A percentile compares a stretch with the other conserved stretches of the same genome.
Evolutionary conservation across 768 basidiomycete genomes (phyloP).

Genomic region (Lepiota subincarnata): DNA sequence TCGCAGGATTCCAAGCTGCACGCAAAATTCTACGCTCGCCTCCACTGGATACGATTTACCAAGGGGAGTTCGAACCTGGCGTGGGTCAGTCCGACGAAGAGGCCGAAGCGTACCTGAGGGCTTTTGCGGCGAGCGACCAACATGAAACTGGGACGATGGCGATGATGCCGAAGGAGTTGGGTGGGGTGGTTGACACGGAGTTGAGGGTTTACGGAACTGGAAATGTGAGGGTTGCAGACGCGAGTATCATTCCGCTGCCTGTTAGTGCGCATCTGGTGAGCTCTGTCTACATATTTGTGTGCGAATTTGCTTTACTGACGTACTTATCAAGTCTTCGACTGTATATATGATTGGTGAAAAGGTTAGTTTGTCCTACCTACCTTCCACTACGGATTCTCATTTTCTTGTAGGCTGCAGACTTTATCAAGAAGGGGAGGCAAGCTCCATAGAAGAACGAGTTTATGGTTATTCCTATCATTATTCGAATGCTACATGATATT

Average conservation of each 20-base stretch:
- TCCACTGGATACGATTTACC: conserved; percentile 26
- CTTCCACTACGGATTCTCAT: not conserved
- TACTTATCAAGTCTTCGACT: conserved; percentile 16
- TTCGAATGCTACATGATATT: too few species aligned
- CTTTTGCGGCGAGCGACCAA: conserved; percentile 25
- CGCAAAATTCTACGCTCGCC: conserved; percentile 24
- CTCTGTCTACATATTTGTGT: not conserved
- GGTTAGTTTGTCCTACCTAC: conserved; percentile 11
- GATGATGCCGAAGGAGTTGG: conserved; percentile 36
- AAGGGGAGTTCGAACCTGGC: conserved; percentile 30
- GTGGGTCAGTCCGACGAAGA: conserved; percentile 15
- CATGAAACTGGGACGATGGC: conserved; percentile 33
- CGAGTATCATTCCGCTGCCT: conserved; percentile 30
- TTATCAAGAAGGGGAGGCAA: conserved; percentile 3
- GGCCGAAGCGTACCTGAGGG: conserved; percentile 23
- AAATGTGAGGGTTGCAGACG: conserved; percentile 33
- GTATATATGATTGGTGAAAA: conserved; percentile 28
- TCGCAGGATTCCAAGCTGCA: conserved; percentile 27
- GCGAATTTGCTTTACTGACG: conserved; percentile 2
- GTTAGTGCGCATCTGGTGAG: conserved; percentile 28
- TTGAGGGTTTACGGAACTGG: conserved; percentile 31
- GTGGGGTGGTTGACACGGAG: conserved; percentile 34
- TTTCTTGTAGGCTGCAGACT: conserved; percentile 12
- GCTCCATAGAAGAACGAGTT: not conserved
- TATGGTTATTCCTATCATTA: too few species aligned